A percentile compares a stretch with the other conserved stretches of the same genome.
Evolutionary conservation across 108 stramenopile genomes (phyloP).

Genomic region (Cylindrotheca closterium): DNA sequence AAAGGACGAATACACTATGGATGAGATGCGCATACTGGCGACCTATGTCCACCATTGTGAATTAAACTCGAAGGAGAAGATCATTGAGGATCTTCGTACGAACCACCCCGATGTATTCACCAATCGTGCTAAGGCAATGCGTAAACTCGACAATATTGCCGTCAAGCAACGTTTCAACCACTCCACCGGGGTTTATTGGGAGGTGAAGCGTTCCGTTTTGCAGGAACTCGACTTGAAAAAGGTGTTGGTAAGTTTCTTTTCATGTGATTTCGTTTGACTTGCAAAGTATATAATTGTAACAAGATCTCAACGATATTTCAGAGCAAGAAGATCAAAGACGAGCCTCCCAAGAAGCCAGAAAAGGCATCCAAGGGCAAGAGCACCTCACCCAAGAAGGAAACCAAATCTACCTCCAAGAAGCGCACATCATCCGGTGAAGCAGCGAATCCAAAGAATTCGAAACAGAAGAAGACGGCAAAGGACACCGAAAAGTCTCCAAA

Average conservation of each 20-base stretch:
- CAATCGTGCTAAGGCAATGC: constrained; percentile 66
- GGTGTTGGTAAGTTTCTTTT: constrained; percentile 22
- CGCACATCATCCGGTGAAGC: constrained; percentile 1
- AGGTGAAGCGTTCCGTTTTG: constrained; percentile 68
- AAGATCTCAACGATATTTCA: neutral
- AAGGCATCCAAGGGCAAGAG: neutral
- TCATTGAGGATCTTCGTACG: constrained; percentile 70
- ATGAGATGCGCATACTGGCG: constrained; percentile 53
- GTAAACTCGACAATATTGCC: constrained; percentile 77
- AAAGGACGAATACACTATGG: constrained; percentile 34
- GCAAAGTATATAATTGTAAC: no score
- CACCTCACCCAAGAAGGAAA: constrained; percentile 13
- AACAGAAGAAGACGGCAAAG: neutral
- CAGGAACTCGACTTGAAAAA: constrained; percentile 46
- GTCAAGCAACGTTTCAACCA: constrained; percentile 53
- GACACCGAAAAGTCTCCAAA: neutral
- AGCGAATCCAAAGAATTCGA: neutral
- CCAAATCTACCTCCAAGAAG: constrained; percentile 3
- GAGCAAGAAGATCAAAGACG: constrained; percentile 1
- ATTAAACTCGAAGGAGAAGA: constrained; percentile 64
- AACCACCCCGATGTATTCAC: constrained; percentile 45
- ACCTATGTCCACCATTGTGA: constrained; percentile 72
- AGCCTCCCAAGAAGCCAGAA: neutral
- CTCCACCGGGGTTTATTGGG: constrained; percentile 67
- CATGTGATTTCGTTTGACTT: constrained; percentile 1